These are phyloP conservation scores for Athelia psychrophila DNA, from an alignment of 1,284 basidiomycete species.

Conservation along the genomic window DNA sequence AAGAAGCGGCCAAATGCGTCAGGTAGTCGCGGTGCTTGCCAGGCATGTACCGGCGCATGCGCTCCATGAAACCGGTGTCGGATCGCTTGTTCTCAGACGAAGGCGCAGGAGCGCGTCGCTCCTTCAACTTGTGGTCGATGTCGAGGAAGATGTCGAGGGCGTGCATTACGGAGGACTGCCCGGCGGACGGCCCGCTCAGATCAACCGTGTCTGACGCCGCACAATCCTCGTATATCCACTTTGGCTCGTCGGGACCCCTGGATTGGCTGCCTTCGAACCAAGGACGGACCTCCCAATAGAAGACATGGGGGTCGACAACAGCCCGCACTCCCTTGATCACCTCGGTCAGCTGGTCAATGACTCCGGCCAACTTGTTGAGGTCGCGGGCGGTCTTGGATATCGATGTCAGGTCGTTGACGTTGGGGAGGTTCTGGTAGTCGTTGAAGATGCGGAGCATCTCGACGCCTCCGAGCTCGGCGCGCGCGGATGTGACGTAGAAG, in stretches of 20 bases:
- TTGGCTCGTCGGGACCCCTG: constrained; percentile 46
- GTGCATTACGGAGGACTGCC: constrained; percentile 91
- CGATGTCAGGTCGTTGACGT: constrained; percentile 66
- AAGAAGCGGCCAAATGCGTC: constrained; percentile 42
- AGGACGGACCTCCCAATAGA: constrained; percentile 90
- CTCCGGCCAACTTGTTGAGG: constrained; percentile 64
- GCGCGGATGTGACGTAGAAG: constrained; percentile 87
- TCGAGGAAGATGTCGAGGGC: constrained; percentile 80
- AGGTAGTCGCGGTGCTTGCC: constrained; percentile 74
- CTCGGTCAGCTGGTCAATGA: constrained; percentile 74
- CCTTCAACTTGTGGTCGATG: constrained; percentile 78
- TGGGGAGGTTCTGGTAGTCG: constrained; percentile 72
- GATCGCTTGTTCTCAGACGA: constrained; percentile 61
- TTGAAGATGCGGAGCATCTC: constrained; percentile 88
- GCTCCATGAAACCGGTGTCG: constrained; percentile 75
- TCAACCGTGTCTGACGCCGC: constrained; percentile 54
- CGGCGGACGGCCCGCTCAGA: constrained; percentile 88
- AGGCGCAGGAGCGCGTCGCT: constrained; percentile 68
- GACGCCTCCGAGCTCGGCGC: constrained; percentile 85
- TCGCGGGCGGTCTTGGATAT: constrained; percentile 73
- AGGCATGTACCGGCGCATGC: constrained; percentile 82
- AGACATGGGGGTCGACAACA: constrained; percentile 81
- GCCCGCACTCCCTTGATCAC: constrained; percentile 71
- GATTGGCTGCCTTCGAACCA: constrained; percentile 90
- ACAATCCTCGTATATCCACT: constrained; percentile 88